Evolutionary conservation across 2,329 filamentous ascomycete genomes (phyloP).

Genomic region (Endoconidiophora laricicola): DNA sequence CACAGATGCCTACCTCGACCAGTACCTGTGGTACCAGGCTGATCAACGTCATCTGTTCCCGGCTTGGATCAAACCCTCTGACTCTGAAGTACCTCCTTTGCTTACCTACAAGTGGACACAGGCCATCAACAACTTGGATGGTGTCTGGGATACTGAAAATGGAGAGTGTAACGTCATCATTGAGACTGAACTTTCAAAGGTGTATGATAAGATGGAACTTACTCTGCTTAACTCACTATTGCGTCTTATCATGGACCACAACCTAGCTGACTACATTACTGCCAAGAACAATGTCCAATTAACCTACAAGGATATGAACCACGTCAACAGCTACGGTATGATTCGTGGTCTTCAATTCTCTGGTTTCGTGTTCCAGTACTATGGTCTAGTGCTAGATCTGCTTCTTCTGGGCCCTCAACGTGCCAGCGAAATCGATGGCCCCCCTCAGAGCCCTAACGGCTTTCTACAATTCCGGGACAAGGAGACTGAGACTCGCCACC

Average conservation of each 20-base stretch:
- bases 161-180: conserved; percentile 98
- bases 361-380: conserved; percentile 97
- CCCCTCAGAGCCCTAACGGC: conserved; percentile 85
- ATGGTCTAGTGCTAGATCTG: conserved; percentile 86
- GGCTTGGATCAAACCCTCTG: conserved; percentile 97
- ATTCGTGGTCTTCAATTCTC: conserved; percentile 96
- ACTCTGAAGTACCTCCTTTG: conserved; percentile 89
- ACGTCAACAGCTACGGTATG: conserved; percentile 97
- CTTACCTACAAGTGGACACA: conserved; percentile 98
- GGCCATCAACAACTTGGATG: conserved; percentile 93
- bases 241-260: conserved; percentile 97
- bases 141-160: conserved; percentile 85
- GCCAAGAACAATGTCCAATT: conserved; percentile 99
- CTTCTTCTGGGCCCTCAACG: conserved; percentile 82
- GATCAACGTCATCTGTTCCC: conserved; percentile 95
- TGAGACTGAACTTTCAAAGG: conserved; percentile 95
- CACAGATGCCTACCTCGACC: conserved; percentile 93
- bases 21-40: conserved; percentile 98
- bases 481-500: conserved; percentile 81
- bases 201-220: conserved; percentile 97
- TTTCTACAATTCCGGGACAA: conserved; percentile 94
- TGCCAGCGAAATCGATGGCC: conserved; percentile 93
- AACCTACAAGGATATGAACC: conserved; percentile 99
- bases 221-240: conserved; percentile 87
- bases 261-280: conserved; percentile 95